Evolutionary conservation across 2,329 filamentous ascomycete species (phyloP).

Genomic region (Cladosporium sp.): DNA sequence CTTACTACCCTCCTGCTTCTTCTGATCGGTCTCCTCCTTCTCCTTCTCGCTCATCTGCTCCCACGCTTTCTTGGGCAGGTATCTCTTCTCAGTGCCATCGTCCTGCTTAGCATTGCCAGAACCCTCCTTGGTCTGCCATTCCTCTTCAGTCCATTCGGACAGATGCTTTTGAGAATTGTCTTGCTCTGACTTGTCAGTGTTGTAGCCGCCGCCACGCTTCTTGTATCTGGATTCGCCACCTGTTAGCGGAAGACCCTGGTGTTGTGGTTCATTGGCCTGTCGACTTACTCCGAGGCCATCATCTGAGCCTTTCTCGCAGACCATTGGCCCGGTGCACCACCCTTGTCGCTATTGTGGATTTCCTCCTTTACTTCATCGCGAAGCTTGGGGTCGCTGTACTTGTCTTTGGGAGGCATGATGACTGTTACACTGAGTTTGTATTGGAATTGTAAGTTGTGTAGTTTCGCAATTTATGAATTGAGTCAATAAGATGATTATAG

Average conservation of each 20-base stretch:
- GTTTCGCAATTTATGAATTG: too few relatives aligned
- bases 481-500: too few relatives aligned
- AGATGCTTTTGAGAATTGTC: conserved; percentile 43
- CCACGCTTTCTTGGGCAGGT: conserved; percentile 47
- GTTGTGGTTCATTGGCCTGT: neutral
- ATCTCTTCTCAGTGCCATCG: conserved; percentile 42
- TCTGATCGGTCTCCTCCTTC: conserved; percentile 41
- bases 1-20: conserved; percentile 35
- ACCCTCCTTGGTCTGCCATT: conserved; percentile 49
- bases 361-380: conserved; percentile 46
- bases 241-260: too few relatives aligned
- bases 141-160: conserved; percentile 44
- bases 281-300: conserved; percentile 18
- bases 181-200: conserved; percentile 40
- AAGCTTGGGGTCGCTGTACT: conserved; percentile 45
- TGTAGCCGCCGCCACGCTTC: conserved; percentile 45
- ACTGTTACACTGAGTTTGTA: too few relatives aligned
- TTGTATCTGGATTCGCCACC: conserved; percentile 33
- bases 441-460: too few relatives aligned
- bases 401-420: conserved; percentile 43
- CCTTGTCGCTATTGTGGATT: conserved; percentile 43
- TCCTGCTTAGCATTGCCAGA: conserved; percentile 41
- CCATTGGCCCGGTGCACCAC: conserved; percentile 47
- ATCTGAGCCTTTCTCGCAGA: conserved; percentile 42
- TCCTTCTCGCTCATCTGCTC: conserved; percentile 44